Base-by-base conservation (phyloP, 139 green algal species). In the Deuterostichococcus epilithicus region DNA sequence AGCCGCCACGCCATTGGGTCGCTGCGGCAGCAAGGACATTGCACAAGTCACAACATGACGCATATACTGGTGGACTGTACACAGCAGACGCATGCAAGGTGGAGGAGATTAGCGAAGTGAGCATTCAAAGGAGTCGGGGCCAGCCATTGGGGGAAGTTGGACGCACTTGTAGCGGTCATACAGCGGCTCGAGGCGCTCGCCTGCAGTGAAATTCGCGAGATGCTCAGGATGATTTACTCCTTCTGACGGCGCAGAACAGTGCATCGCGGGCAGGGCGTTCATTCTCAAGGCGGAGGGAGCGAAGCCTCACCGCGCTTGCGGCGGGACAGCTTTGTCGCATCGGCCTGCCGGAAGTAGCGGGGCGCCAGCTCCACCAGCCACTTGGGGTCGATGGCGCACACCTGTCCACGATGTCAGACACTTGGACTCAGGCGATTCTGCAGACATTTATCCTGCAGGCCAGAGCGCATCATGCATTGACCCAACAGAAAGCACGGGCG, bases 281-380 rank as follows among this genome's bases (percentile, higher is more conserved):
- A 13, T 52, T 52, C 10, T 52, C 42, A 13, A 52, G 42, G 42
- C 10, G 42, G 42, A n/a, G 20, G 42, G 42, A 8, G 28, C 3
- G 52, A n/a, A 28, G 13, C 26, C 52, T 30, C 28, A 63, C 52
- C 85, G 39, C 91, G 84, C 90, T 99, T 99, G 72, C 95, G 85
- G 22, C 94, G 88, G 28, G 85, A 94, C 44, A 99, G 86, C 83
- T 95, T 95, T 79, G 95, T 82, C 3, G 92, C 82, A 83, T 99
- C 96, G 13, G 93, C 92, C 20, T 85, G 38, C 76, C 91, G 94
- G 93, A 99, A 99, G 90, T 99, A 99, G 39, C 94, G 81, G 20
- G 96, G 96, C 35, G 95, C 96, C 37, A 99, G 85, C 87, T 99
- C 96, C 3, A 95, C 89, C 65, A 99, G 89, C 96, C 96, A 99